phyloP scores from a whole-genome alignment of 1,284 basidiomycete genomes.

The Cryptococcus jaspeensis region DNA sequence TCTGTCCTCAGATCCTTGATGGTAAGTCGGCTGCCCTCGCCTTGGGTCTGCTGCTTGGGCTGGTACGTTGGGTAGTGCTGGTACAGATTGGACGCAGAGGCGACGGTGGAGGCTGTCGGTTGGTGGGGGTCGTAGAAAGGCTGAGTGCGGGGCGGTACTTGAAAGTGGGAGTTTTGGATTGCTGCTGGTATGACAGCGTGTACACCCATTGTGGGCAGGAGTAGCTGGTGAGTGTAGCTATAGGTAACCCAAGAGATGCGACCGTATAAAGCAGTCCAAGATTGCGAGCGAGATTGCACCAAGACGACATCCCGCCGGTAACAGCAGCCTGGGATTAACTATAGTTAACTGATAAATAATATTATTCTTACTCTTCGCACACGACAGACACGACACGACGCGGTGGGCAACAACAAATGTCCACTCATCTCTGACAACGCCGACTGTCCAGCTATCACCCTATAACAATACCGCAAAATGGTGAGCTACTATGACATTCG shows the following conservation, averaged over 20 bases:
- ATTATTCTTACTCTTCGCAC: not conserved
- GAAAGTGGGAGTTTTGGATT: slow-evolving; percentile 6
- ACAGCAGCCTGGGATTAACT: not conserved
- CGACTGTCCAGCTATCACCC: not conserved
- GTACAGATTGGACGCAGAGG: not conserved
- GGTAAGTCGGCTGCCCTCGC: not conserved
- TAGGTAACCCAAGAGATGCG: too few species aligned
- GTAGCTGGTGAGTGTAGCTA: too few species aligned
- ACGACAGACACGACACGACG: too few species aligned
- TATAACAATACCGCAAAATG: slow-evolving; percentile 6
- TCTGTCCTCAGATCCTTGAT: slow-evolving; percentile 1
- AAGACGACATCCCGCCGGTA: too few species aligned
- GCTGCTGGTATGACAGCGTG: slow-evolving; percentile 26
- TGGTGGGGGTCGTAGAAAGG: not conserved
- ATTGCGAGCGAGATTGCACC: too few species aligned
- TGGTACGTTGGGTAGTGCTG: slow-evolving; percentile 8
- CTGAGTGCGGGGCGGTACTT: not conserved
- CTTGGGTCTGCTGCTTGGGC: not conserved
- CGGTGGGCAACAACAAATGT: too few species aligned
- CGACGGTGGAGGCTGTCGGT: not conserved
- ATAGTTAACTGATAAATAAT: not conserved
- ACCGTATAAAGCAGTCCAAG: too few species aligned
- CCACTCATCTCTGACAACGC: too few species aligned
- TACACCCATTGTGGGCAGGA: slow-evolving; percentile 13
- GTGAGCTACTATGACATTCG: not conserved